Percentiles rank a stretch among this genome's conserved stretches.
Conservation (phyloP, 2,329 filamentous ascomycete genomes). For the Verticillium albo-atrum region DNA sequence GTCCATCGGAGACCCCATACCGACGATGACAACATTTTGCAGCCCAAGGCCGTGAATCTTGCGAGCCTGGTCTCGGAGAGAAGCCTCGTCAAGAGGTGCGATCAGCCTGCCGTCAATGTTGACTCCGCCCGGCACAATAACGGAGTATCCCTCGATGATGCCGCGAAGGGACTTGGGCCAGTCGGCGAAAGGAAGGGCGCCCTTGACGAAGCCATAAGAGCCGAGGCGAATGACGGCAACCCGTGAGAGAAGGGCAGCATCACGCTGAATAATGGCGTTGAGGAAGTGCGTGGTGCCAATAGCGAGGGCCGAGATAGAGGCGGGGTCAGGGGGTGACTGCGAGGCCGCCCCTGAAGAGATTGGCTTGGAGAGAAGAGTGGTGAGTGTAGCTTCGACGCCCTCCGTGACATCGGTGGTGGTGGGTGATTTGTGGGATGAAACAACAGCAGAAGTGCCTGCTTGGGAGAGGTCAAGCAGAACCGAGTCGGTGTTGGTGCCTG, state of each 20-base stretch:
- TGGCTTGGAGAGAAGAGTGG: slow-evolving; percentile 30
- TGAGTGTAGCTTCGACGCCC: slow-evolving; percentile 41
- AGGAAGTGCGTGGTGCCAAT: slow-evolving; percentile 56
- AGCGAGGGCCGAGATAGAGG: slow-evolving; percentile 40
- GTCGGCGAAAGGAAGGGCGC: slow-evolving; percentile 46
- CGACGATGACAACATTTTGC: slow-evolving; percentile 47
- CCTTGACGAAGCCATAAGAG: slow-evolving; percentile 44
- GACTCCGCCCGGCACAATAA: slow-evolving; percentile 14
- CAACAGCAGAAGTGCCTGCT: slow-evolving; percentile 6
- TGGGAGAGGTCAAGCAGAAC: slow-evolving; percentile 37
- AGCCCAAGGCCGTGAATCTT: slow-evolving; percentile 18
- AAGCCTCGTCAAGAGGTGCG: slow-evolving; percentile 7
- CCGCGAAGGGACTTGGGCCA: slow-evolving; percentile 44
- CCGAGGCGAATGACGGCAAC: slow-evolving; percentile 53
- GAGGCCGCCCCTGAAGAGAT: neutral
- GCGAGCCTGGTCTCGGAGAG: slow-evolving; percentile 10
- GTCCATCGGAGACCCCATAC: slow-evolving; percentile 56
- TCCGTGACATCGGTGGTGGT: slow-evolving; percentile 43
- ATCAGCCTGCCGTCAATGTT: slow-evolving; percentile 17
- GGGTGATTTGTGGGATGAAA: slow-evolving; percentile 34
- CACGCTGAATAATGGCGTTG: slow-evolving; percentile 53
- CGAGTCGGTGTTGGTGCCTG: slow-evolving; percentile 49
- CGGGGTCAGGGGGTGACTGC: slow-evolving; percentile 20
- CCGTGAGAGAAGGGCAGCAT: slow-evolving; percentile 38
- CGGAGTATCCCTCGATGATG: slow-evolving; percentile 15